These are phyloP conservation scores for Citrullus amarus DNA, from an alignment of 306 rosid genomes.

Conservation along the genomic window DNA sequence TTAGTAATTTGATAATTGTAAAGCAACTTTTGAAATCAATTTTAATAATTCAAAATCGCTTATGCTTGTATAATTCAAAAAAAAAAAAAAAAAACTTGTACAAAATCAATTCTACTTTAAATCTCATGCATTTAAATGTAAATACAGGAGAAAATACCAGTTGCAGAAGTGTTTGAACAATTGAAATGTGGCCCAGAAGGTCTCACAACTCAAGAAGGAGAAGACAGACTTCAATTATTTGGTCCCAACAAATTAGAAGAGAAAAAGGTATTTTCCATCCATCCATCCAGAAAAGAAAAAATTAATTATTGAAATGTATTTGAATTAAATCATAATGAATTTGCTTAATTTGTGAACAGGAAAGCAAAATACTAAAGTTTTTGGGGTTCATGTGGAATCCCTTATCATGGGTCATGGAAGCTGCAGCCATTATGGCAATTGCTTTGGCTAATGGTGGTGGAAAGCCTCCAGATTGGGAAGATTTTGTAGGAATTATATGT, in stretches of 20 bases:
- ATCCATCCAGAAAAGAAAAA: too few relatives aligned
- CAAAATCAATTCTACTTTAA: too few relatives aligned
- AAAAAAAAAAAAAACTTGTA: too few relatives aligned
- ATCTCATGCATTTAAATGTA: neutral
- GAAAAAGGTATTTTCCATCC: conserved; percentile 47
- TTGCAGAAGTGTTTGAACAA: conserved; percentile 84
- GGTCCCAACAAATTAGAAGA: conserved; percentile 98
- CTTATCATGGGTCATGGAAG: conserved; percentile 97
- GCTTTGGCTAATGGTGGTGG: conserved; percentile 87
- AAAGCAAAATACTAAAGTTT: conserved; percentile 86
- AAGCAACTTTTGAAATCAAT: too few relatives aligned
- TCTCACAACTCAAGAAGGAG: conserved; percentile 60
- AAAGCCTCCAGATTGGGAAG: conserved; percentile 96
- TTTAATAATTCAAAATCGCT: too few relatives aligned
- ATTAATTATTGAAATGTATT: too few relatives aligned
- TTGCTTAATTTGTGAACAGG: conserved; percentile 27
- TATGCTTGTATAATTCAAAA: too few relatives aligned
- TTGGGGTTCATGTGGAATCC: conserved; percentile 99
- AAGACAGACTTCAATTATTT: conserved; percentile 61
- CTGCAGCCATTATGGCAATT: conserved; percentile 95
- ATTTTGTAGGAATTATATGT: conserved; percentile 74
- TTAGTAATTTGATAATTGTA: too few relatives aligned
- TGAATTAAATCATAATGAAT: too few relatives aligned
- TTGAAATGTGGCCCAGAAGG: conserved; percentile 83
- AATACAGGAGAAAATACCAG: conserved; percentile 71